phyloP scores from a whole-genome alignment of 2,329 filamentous ascomycete species.

The Thelonectria discophora region DNA sequence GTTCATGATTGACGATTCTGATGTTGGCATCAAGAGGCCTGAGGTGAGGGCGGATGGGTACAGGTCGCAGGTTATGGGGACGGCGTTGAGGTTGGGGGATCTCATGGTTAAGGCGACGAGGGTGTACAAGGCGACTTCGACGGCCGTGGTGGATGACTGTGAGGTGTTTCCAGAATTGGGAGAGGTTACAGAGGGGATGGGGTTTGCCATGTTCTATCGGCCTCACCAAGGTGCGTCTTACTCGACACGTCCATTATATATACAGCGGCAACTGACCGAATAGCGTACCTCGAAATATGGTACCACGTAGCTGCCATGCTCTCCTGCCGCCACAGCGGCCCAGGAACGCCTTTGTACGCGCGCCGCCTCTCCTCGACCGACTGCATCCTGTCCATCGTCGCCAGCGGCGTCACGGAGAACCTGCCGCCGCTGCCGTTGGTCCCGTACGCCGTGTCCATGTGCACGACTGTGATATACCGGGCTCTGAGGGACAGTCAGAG shows the following conservation, averaged over 20 bases:
- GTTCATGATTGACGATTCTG: constrained; percentile 26
- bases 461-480: constrained; percentile 27
- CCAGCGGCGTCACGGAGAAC: background rate
- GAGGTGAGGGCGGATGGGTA: constrained; percentile 5
- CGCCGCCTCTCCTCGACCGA: constrained; percentile 22
- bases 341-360: constrained; percentile 15
- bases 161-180: constrained; percentile 12
- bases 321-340: constrained; percentile 24
- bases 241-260: background rate
- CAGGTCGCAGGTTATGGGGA: constrained; percentile 19
- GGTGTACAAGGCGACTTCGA: constrained; percentile 26
- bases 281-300: constrained; percentile 27
- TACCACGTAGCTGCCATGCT: constrained; percentile 28
- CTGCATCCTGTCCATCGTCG: constrained; percentile 10
- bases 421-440: constrained; percentile 23
- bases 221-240: constrained; percentile 22
- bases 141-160: constrained; percentile 17
- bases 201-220: constrained; percentile 16
- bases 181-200: constrained; percentile 16
- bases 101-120: constrained; percentile 26
- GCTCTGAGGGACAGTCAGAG: constrained; percentile 19
- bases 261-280: no score
- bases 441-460: constrained; percentile 25
- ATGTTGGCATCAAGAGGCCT: constrained; percentile 17
- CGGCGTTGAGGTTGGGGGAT: constrained; percentile 17